These are phyloP conservation scores for Phaeomoniella chlamydospora DNA, from an alignment of 2,329 filamentous ascomycete genomes.

Conservation along the genomic window DNA sequence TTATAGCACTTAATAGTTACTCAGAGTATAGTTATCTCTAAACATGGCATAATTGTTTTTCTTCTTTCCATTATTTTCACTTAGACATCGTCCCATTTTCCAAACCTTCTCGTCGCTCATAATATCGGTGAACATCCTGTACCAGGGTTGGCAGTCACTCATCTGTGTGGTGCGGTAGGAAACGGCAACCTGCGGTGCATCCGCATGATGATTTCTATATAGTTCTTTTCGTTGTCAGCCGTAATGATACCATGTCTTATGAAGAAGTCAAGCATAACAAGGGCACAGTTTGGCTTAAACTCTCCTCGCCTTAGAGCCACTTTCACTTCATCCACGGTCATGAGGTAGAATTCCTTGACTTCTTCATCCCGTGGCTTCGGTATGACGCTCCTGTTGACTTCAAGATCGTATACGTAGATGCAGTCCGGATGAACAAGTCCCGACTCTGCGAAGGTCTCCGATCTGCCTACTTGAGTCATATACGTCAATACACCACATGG, in stretches of 20 bases:
- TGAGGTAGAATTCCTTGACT: conserved; percentile 71
- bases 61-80: no score
- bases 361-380: conserved; percentile 76
- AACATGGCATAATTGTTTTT: no score
- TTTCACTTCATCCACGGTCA: conserved; percentile 62
- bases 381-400: conserved; percentile 52
- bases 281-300: conserved; percentile 87
- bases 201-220: conserved; percentile 58
- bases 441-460: conserved; percentile 62
- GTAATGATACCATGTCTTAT: conserved; percentile 72
- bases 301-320: conserved; percentile 53
- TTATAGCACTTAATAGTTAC: no score
- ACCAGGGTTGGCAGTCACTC: no score
- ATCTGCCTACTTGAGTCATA: conserved; percentile 58
- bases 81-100: no score
- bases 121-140: no score
- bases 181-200: conserved; percentile 72
- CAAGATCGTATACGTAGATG: conserved; percentile 83
- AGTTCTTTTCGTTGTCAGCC: conserved; percentile 62
- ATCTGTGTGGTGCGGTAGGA: conserved; percentile 30
- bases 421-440: conserved; percentile 78
- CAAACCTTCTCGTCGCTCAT: no score
- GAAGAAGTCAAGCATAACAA: conserved; percentile 81
- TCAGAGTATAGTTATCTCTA: no score
- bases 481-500: conserved; percentile 65